These are phyloP conservation scores for Rhizophora mangle DNA, from an alignment of 345 rosid genomes.

Conservation along the genomic window DNA sequence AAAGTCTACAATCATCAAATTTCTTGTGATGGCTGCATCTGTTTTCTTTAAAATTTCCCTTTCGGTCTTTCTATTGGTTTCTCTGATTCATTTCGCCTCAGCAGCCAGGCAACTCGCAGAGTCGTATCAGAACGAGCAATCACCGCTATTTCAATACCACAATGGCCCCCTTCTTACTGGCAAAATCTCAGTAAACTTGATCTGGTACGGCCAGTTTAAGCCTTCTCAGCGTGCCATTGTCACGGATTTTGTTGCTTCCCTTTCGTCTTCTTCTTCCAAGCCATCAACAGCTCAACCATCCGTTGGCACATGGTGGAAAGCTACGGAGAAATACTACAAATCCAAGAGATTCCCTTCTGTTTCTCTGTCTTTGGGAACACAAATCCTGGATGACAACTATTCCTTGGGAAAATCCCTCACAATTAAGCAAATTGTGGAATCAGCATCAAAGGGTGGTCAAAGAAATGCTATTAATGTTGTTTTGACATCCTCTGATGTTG, in stretches of 20 bases:
- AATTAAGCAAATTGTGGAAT: conserved; percentile 11
- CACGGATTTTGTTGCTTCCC: conserved; percentile 16
- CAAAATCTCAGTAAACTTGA: conserved; percentile 11
- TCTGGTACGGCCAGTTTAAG: conserved; percentile 20
- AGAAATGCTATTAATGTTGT: conserved; percentile 11
- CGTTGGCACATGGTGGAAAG: conserved; percentile 19
- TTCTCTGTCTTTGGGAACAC: conserved; percentile 6
- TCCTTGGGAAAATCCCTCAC: conserved; percentile 15
- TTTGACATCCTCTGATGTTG: conserved; percentile 20
- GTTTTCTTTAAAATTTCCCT: background rate
- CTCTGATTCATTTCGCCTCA: background rate
- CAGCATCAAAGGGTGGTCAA: conserved; percentile 18
- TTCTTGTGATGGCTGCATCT: conserved; percentile 5
- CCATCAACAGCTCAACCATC: conserved; percentile 2
- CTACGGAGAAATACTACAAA: conserved; percentile 12
- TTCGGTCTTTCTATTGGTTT: background rate
- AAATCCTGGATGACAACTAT: conserved; percentile 6
- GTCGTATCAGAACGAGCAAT: background rate
- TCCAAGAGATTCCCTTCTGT: background rate
- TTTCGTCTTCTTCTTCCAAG: conserved; percentile 9
- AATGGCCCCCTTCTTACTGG: conserved; percentile 16
- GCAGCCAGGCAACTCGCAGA: background rate
- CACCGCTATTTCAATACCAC: conserved; percentile 9
- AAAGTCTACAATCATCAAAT: background rate
- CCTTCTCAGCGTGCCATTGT: conserved; percentile 22